Evolutionary conservation across 768 basidiomycete genomes (phyloP).

Genomic region (Megacollybia marginata): DNA sequence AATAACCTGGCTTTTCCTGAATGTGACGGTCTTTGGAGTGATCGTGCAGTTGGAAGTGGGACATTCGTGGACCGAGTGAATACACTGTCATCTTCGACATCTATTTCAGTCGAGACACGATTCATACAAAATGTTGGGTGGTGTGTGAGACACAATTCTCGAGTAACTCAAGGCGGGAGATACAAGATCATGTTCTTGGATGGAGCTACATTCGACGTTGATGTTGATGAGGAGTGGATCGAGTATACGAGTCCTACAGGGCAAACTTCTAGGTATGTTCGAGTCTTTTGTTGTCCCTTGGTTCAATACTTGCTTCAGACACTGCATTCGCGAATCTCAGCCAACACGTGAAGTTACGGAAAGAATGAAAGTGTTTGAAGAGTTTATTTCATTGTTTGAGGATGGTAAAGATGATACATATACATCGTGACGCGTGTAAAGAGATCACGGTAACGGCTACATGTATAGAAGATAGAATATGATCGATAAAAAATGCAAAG

Average conservation of each 20-base stretch:
- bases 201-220: constrained; percentile 30
- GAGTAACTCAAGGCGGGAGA: constrained; percentile 31
- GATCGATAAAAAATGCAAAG: too few relatives aligned
- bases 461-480: too few relatives aligned
- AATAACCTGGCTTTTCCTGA: too few relatives aligned
- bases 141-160: constrained; percentile 32
- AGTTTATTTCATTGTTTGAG: constrained; percentile 35
- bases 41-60: too few relatives aligned
- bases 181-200: constrained; percentile 39
- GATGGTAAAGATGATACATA: constrained; percentile 4
- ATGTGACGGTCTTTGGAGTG: too few relatives aligned
- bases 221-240: constrained; percentile 35
- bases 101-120: constrained; percentile 22
- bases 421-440: background rate
- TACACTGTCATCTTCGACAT: background rate
- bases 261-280: constrained; percentile 19
- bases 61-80: too few relatives aligned
- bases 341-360: constrained; percentile 25
- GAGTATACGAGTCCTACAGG: constrained; percentile 24
- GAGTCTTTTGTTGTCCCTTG: background rate
- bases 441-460: too few relatives aligned
- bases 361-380: constrained; percentile 33
- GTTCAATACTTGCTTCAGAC: constrained; percentile 15
- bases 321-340: constrained; percentile 25
- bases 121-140: constrained; percentile 34